Base-by-base conservation (phyloP, 331 rosid species). In the Pyrus hybrid region DNA sequence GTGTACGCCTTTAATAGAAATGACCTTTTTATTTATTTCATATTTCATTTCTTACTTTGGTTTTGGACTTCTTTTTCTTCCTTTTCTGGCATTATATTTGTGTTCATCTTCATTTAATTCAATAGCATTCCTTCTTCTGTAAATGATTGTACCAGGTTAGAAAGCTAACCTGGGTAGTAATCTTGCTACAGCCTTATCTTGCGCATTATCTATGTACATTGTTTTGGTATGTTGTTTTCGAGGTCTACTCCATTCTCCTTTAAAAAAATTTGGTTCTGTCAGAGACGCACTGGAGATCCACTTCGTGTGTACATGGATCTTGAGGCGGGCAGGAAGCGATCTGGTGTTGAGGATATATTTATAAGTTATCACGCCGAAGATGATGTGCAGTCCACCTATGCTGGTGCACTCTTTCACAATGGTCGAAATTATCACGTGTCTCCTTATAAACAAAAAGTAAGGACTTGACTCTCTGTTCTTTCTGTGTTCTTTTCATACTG, bases 221-320 rank as follows among this genome's bases (percentile, higher is more conserved):
- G 23, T 29, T 2, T 7, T 64, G 26, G 32, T 17, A 54, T 13
- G 47, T 60, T 8, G 10, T 51, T 54, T 54, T 66, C 67, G 28
- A 62, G 66, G 41, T 57, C 69, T 62, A 37, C 71, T 71, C 73
- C 64, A 33, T 79, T 64, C 20, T 28, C 67, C 7, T 70, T 41
- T 3, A 37, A 37, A 37, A 37, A 37, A 37, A 41, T 73, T 60
- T 17, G 22, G 30, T 63, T 67, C 70, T 72, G 37, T 58, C 71
- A 94, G 97, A 88, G 99, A 67, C 88, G 53, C 32, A 25, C 25
- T 14, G 99, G 97, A 61, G 88, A 92, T 75, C 93, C 99, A 0
- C 88, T 94, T 68, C 90, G 93, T 18, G 95, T 75, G 18, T 92
- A 94, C 78, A 88, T 94, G 97, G 99, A 94, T 81, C 97, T 94